Evolutionary conservation across 2,329 filamentous ascomycete genomes (phyloP).

Genomic region (Microsporum ferrugineum): DNA sequence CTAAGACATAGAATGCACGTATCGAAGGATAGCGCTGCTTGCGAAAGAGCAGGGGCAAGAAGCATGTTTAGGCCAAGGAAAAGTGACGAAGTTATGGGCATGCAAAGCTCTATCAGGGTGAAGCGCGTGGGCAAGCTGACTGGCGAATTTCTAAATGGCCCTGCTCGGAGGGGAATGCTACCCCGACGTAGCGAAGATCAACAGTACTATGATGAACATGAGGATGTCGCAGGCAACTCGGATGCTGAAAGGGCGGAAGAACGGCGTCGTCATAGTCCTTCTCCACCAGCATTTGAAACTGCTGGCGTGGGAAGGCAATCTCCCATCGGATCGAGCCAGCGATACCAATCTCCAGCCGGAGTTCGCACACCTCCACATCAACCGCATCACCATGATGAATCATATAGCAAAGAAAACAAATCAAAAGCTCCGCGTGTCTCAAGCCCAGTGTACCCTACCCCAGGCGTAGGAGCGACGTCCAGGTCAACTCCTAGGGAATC

Average conservation of each 20-base stretch:
- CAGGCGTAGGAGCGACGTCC: background rate
- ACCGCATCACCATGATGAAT: background rate
- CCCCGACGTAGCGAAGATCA: slow-evolving; percentile 52
- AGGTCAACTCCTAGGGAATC: background rate
- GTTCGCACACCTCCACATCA: background rate
- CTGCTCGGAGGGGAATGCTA: slow-evolving; percentile 60
- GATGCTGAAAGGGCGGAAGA: background rate
- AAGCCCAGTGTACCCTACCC: background rate
- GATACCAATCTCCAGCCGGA: background rate
- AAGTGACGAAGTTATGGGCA: slow-evolving; percentile 49
- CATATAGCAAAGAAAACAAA: background rate
- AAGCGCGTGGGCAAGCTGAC: slow-evolving; percentile 65
- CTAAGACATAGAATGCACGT: background rate
- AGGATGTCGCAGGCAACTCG: slow-evolving; percentile 7
- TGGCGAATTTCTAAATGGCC: slow-evolving; percentile 68
- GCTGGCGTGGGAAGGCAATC: background rate
- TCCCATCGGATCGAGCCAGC: background rate
- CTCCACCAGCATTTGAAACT: background rate
- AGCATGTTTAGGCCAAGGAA: slow-evolving; percentile 33
- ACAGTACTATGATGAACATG: slow-evolving; percentile 23
- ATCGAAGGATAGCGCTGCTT: background rate
- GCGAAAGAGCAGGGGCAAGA: slow-evolving; percentile 21
- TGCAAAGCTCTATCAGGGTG: slow-evolving; percentile 63
- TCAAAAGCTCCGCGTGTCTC: background rate
- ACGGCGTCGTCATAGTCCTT: background rate